Conservation (phyloP, 345 rosid species). For the Eucalyptus erythrocorys region DNA sequence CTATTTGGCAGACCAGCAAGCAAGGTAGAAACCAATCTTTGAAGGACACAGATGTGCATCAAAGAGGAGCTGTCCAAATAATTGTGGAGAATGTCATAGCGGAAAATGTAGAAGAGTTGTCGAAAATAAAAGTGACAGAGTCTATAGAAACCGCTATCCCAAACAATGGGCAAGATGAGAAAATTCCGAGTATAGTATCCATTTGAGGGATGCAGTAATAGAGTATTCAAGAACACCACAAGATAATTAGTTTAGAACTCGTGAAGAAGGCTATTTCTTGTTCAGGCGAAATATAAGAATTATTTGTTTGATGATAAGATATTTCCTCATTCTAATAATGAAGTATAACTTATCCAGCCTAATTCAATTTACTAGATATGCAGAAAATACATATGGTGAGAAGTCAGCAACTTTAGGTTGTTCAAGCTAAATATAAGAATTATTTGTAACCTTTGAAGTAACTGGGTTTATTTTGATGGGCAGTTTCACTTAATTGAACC, state of each 20-base stretch:
- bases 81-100: conserved; percentile 37
- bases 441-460: background rate
- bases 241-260: background rate
- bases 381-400: conserved; percentile 14
- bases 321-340: background rate
- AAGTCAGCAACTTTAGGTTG: background rate
- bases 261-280: conserved; percentile 15
- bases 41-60: conserved; percentile 12
- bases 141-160: conserved; percentile 15
- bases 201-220: background rate
- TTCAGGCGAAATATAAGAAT: background rate
- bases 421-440: no score
- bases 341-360: background rate
- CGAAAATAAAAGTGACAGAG: conserved; percentile 62
- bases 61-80: conserved; percentile 14
- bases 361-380: conserved; percentile 1
- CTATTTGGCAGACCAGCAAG: conserved; percentile 29
- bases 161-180: conserved; percentile 9
- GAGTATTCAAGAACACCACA: background rate
- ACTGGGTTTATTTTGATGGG: background rate
- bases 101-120: conserved; percentile 56
- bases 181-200: background rate
- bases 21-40: conserved; percentile 14
- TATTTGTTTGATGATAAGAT: background rate
- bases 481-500: background rate